Base-by-base conservation (phyloP, 331 rosid genomes). In the Prunus yedoensis region DNA sequence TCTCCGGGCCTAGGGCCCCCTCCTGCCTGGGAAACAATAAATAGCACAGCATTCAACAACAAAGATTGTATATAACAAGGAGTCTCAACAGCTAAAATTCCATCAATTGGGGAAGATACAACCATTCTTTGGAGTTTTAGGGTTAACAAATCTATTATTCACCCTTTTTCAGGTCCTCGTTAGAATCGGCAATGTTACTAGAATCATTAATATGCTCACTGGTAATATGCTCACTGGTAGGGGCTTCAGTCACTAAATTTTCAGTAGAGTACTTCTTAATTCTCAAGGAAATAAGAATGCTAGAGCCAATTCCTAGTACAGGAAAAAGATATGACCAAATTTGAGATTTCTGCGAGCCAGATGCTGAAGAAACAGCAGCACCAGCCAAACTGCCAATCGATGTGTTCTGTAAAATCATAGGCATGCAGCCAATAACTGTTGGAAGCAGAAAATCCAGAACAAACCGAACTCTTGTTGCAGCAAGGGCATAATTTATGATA, bases 381-480 rank as follows among this genome's bases (percentile, higher is more conserved):
- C 97, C 96, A 15, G 99, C 97, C 21, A 95, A 91, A 87, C 97
- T 92, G 83, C 99, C 99, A 13, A 95, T 84, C 10, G 99, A 95
- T 21, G 95, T 85, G 81, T 92, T 95, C 84, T 92, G 99, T 82
- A 95, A 81, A 80, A 95, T 95, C 99, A 95, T 95, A 4, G 99
- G 99, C 73, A 90, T 25, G 84, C 97, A 89, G 80, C 99, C 97
- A 10, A 90, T 68, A 12, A 86, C 65, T 3, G 99, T 95, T 8
- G 97, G 99, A 67, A 92, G 87, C 77, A 95, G 88, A 82, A 95
- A 95, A 80, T 92, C 97, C 74, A 92, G 59, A 25, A 95, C 21
- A 84, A 91, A 95, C 68, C 89, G 67, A 30, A 95, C 97, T 70
- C 86, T 81, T 7, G 99, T 95, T 0, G 99, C 99, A 41, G 97